Conservation (phyloP, 768 basidiomycete species). For the Tremella fuciformis region DNA sequence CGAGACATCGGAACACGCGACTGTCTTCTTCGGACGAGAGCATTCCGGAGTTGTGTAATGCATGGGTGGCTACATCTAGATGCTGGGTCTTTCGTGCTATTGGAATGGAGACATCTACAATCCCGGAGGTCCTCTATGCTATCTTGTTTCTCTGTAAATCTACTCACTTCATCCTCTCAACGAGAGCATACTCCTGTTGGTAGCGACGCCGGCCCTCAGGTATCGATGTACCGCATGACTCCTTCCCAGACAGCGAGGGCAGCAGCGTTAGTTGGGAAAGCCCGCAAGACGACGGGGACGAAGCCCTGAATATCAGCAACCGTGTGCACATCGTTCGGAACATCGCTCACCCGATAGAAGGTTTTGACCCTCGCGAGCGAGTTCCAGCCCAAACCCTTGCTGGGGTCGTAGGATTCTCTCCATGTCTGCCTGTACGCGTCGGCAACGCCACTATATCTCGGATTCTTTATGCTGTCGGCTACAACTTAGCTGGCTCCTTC, state of each 20-base stretch:
- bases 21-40: too few relatives aligned
- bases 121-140: too few relatives aligned
- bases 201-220: background rate
- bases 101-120: too few relatives aligned
- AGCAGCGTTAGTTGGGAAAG: conserved; percentile 75
- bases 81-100: too few relatives aligned
- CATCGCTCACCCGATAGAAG: conserved; percentile 46
- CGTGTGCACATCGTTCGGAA: background rate
- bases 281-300: conserved; percentile 65
- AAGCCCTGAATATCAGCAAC: conserved; percentile 61
- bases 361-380: conserved; percentile 35
- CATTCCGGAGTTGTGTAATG: too few relatives aligned
- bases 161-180: too few relatives aligned
- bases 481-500: conserved; percentile 1
- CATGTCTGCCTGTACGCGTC: conserved; percentile 60
- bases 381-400: conserved; percentile 37
- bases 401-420: conserved; percentile 56
- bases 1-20: too few relatives aligned
- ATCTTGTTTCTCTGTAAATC: too few relatives aligned
- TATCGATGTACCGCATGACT: conserved; percentile 59
- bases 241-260: conserved; percentile 78
- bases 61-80: too few relatives aligned
- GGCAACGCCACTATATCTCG: conserved; percentile 57
- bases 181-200: too few relatives aligned
- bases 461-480: conserved; percentile 45